Conservation (phyloP, 257 asterid species). For the Solanum stenotomum region DNA sequence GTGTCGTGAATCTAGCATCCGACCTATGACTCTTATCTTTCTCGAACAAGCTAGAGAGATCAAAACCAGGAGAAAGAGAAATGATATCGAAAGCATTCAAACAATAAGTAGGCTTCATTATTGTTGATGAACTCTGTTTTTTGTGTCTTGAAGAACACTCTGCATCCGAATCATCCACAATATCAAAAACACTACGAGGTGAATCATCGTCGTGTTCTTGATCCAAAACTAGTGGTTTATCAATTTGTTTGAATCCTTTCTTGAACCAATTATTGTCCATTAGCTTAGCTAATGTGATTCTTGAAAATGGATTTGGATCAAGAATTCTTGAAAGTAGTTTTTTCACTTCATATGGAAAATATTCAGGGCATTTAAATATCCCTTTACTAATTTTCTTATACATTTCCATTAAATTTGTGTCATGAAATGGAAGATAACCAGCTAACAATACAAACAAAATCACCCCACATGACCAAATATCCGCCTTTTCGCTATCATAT, state of each 20-base stretch:
- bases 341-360: neutral
- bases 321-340: neutral
- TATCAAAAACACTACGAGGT: neutral
- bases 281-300: neutral
- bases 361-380: neutral
- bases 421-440: neutral
- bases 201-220: neutral
- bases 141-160: neutral
- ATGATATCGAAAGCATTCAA: no score
- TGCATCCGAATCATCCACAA: neutral
- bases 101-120: no score
- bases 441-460: neutral
- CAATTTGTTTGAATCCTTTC: neutral
- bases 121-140: no score
- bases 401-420: neutral
- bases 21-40: neutral
- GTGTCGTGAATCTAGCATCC: neutral
- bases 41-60: no score
- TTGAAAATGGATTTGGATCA: neutral
- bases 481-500: neutral
- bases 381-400: neutral
- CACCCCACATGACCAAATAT: constrained; percentile 1
- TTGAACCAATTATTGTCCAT: constrained; percentile 3
- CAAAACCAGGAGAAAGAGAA: no score
- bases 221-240: neutral